phyloP scores from a whole-genome alignment of 805 yeast genomes.

The Metschnikowia orientalis region DNA sequence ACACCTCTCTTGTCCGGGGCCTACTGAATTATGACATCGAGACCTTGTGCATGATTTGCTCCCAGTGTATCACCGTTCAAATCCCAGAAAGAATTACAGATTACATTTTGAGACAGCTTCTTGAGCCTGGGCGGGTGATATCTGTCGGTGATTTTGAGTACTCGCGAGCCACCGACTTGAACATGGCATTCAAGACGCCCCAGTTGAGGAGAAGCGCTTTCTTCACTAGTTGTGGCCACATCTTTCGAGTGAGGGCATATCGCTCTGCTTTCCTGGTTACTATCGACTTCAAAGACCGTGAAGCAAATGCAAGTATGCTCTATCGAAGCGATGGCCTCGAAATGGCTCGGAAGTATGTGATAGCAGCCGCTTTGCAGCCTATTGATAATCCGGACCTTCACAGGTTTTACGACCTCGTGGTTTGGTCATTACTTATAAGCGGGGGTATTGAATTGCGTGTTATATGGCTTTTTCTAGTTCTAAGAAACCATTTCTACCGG shows the following conservation, averaged over 20 bases:
- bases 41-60: slow-evolving; percentile 10
- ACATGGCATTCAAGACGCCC: slow-evolving; percentile 3
- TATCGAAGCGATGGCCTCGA: slow-evolving; percentile 8
- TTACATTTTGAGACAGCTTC: slow-evolving; percentile 8
- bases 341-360: slow-evolving; percentile 12
- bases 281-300: not conserved
- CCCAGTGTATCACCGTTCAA: slow-evolving; percentile 4
- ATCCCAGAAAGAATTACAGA: slow-evolving; percentile 5
- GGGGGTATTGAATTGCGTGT: slow-evolving; percentile 12
- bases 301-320: slow-evolving; percentile 1
- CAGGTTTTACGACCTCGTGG: slow-evolving; percentile 13
- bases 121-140: slow-evolving; percentile 5
- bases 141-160: slow-evolving; percentile 5
- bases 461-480: slow-evolving; percentile 8
- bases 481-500: slow-evolving; percentile 8
- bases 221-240: slow-evolving; percentile 13
- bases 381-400: slow-evolving; percentile 11
- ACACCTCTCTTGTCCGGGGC: slow-evolving; percentile 1
- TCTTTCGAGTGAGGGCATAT: slow-evolving; percentile 7
- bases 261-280: slow-evolving; percentile 2
- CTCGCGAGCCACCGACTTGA: slow-evolving; percentile 2
- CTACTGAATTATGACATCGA: slow-evolving; percentile 13
- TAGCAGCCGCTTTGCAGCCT: slow-evolving; percentile 14
- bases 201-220: slow-evolving; percentile 10
- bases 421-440: slow-evolving; percentile 15